Conservation (phyloP, 2,329 filamentous ascomycete genomes). For the Clonostachys rhizophaga region DNA sequence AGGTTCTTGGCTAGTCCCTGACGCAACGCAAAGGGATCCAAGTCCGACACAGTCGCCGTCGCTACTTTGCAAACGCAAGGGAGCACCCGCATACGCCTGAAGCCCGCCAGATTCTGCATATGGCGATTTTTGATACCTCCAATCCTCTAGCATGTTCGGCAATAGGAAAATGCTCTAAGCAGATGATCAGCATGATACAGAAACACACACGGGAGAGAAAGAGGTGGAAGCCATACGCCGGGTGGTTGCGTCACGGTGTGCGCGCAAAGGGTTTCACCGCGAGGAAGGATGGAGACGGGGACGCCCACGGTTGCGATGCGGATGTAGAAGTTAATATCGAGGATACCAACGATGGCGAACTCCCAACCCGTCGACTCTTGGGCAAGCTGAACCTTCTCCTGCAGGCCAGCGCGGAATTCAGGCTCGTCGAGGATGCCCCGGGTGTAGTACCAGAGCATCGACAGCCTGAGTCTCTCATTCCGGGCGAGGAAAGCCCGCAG, state of each 20-base stretch:
- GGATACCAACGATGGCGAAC: constrained; percentile 34
- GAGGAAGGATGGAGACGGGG: constrained; percentile 8
- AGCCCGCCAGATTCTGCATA: neutral
- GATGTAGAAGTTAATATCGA: constrained; percentile 34
- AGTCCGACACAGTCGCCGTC: neutral
- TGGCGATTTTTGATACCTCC: neutral
- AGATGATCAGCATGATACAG: neutral
- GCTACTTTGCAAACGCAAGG: neutral
- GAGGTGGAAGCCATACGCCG: neutral
- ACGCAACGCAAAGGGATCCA: neutral
- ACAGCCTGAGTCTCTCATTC: constrained; percentile 20
- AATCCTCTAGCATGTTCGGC: neutral
- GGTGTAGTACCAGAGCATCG: constrained; percentile 38
- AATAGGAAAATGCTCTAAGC: neutral
- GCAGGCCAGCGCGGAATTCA: constrained; percentile 31
- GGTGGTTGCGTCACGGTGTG: neutral
- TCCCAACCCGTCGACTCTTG: constrained; percentile 37
- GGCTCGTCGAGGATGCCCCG: constrained; percentile 27
- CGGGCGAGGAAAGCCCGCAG: constrained; percentile 13
- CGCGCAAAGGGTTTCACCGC: neutral
- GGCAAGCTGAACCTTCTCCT: constrained; percentile 33
- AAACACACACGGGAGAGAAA: neutral
- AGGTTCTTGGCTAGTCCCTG: constrained; percentile 11
- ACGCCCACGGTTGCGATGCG: constrained; percentile 34
- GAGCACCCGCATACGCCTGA: neutral